Evolutionary conservation across 2,329 filamentous ascomycete species (phyloP), one percentile per base, ranked within the genome.

Genomic region (Pseudogymnoascus sp.): DNA sequence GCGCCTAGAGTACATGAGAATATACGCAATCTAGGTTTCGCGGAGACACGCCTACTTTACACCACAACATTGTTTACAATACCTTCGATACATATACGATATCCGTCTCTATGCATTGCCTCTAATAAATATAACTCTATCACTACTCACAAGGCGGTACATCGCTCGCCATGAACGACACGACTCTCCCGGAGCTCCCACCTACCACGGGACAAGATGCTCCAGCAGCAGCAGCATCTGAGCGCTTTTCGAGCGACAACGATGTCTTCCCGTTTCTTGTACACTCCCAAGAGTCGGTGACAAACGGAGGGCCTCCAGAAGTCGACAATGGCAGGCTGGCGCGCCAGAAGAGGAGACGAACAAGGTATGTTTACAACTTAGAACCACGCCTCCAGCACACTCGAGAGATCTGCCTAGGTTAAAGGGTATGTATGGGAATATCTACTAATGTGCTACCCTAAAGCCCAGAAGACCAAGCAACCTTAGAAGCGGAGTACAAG

Each of bases 401-500:
- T 17, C 3, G 7, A 26, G 21, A 53, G 10, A 53, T 60, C 3
- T 23, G 29, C 44, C 26, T 23, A 19, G 4, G n/a, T 38, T 60
- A 33, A 33, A 17, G 23, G 44, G 29, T 63, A 38, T 60, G 50
- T 29, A 33, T 33, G 33, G n/a, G 29, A 33, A 56, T 21, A 33
- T 13, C 10, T 56, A 7, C 50, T 56, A 33, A 56, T 17, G n/a
- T 56, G 29, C 50, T 56, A 33, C 29, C 11, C 50, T 56, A 56
- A 19, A 96, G 91, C 72, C 88, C 90, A 42, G 89, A 93, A 76
- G 93, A 97, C 78, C 93, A 96, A 78, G 84, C 88, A 61, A 84
- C 96, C 62, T 86, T 97, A 65, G 93, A 97, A 76, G 83, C 89
- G 37, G 91, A 93, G 64, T 97, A 96, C 73, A 83, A 85, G 70